Evolutionary conservation across 2,329 filamentous ascomycete species (phyloP), one percentile per base, ranked within the genome.

Genomic region (Penicillium sp.): DNA sequence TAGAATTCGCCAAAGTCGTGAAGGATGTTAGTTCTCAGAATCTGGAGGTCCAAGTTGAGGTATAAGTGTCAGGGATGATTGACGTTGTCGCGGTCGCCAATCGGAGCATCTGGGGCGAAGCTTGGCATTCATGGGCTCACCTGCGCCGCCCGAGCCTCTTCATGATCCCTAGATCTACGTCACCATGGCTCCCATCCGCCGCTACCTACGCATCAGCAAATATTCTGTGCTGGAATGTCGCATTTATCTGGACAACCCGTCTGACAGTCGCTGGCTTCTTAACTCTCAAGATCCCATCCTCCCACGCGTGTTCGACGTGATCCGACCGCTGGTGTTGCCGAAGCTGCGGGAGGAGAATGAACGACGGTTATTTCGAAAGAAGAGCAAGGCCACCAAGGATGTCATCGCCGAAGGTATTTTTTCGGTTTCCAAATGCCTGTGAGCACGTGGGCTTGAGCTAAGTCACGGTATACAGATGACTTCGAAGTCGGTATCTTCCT

Each of bases 401-500:
- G 88, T 96, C 0, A 86, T 97, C 16, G 81, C 85, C 11, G 81
- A 90, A 81, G 92, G 92, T 93, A 95, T 92, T 16, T 3, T 14
- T 35, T 19, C 11, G 27, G 2, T 33, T 96, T 73, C 92, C 96
- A 65, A 97, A 96, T 70, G 51, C 33, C 60, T 55, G 10, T 27
- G 29, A 16, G 55, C 19, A 16, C 10, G 29, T 23, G 25, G 50
- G 35, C 5, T 23, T 27, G 2, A 6, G 43, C 55, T 56, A 50
- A 62, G n/a, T 21, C 26, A 45, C 16, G 47, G 13, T 39, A n/a
- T 59, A 54, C 67, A 95, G 93, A 97, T 75, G 93, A 96, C 65
- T 99, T 97, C 71, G 92, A 98, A 71, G 92, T 97, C 14, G 91
- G 92, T 37, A 90, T 99, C 63, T 98, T 97, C 77, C 81, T 99